These are phyloP conservation scores for Usnea hakonensis DNA, from an alignment of 495 filamentous ascomycete genomes.

Conservation along the genomic window DNA sequence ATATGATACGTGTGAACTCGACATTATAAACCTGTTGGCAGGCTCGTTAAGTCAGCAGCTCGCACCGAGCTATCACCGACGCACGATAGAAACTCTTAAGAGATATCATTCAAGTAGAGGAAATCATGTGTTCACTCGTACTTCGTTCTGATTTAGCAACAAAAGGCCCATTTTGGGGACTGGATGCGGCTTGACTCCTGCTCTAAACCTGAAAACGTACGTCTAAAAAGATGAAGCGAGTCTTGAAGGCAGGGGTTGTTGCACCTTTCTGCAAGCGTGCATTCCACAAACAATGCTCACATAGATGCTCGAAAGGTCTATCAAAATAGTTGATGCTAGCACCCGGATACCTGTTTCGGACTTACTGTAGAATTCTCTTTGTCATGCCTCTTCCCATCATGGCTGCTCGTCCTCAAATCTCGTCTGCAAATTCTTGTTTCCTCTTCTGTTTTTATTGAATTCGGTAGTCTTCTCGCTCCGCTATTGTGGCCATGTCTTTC, in stretches of 20 bases:
- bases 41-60: too few relatives aligned
- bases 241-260: neutral
- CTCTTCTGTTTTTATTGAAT: neutral
- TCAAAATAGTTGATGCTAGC: too few relatives aligned
- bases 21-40: too few relatives aligned
- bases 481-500: neutral
- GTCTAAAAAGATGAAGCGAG: neutral
- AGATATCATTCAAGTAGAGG: too few relatives aligned
- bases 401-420: neutral
- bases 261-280: constrained; percentile 4
- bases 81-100: too few relatives aligned
- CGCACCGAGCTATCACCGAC: too few relatives aligned
- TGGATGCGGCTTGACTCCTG: too few relatives aligned
- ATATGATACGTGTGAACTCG: too few relatives aligned
- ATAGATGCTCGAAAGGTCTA: too few relatives aligned
- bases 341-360: neutral
- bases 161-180: too few relatives aligned
- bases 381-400: neutral
- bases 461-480: neutral
- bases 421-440: neutral
- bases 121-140: too few relatives aligned
- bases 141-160: too few relatives aligned
- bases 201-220: neutral
- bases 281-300: constrained; percentile 2
- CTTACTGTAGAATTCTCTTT: neutral